Percentiles rank a stretch among this genome's conserved stretches.
Conservation (phyloP, 2,329 filamentous ascomycete genomes). For the Gnomoniopsis sp. region DNA sequence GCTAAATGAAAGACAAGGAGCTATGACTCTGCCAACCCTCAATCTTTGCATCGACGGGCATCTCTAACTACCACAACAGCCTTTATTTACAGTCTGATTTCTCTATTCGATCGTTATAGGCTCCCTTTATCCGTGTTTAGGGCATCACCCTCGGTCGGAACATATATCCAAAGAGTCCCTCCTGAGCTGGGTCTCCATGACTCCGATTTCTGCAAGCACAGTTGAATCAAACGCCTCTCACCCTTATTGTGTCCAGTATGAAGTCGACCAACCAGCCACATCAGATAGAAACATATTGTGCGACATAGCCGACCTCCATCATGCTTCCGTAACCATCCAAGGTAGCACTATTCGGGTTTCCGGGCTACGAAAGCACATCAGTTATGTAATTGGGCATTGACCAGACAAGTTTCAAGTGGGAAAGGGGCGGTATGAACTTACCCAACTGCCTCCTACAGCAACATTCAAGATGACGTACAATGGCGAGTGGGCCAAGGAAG, state of each 20-base stretch:
- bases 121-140: too few species aligned
- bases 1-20: too few species aligned
- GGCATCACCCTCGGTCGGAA: too few species aligned
- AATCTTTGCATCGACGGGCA: too few species aligned
- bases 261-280: neutral
- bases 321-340: conserved; percentile 26
- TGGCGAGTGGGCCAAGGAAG: conserved; percentile 26
- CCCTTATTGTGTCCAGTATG: neutral
- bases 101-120: too few species aligned
- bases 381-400: neutral
- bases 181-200: too few species aligned
- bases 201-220: too few species aligned
- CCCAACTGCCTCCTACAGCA: conserved; percentile 31
- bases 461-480: conserved; percentile 28
- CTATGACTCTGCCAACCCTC: too few species aligned
- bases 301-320: conserved; percentile 30
- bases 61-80: too few species aligned
- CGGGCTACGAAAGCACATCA: conserved; percentile 22
- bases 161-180: too few species aligned
- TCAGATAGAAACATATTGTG: conserved; percentile 13
- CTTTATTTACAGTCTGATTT: too few species aligned
- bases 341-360: conserved; percentile 25
- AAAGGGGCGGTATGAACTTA: conserved; percentile 15
- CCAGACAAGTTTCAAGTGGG: neutral
- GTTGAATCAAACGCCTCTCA: too few species aligned